Evolutionary conservation across 345 rosid genomes (phyloP).

Genomic region (Arabis alpina): DNA sequence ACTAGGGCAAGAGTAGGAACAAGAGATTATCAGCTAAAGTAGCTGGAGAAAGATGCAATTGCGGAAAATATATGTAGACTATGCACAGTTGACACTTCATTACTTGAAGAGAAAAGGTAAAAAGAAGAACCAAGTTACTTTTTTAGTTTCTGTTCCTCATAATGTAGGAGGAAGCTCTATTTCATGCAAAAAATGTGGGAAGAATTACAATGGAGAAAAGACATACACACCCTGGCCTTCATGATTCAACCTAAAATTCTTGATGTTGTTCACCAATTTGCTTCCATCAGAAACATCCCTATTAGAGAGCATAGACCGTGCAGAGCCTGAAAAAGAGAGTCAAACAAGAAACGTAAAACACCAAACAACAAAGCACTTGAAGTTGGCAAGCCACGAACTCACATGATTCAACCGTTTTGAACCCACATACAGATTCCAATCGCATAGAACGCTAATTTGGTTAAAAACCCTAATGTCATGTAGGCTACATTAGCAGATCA

Average conservation of each 20-base stretch:
- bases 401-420: background rate
- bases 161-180: background rate
- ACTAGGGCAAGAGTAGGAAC: background rate
- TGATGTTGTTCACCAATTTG: slow-evolving; percentile 66
- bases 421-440: background rate
- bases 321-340: slow-evolving; percentile 63
- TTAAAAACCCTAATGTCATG: background rate
- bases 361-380: background rate
- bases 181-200: background rate
- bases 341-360: background rate
- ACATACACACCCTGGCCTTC: slow-evolving; percentile 65
- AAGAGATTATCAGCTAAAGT: slow-evolving; percentile 6
- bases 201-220: slow-evolving; percentile 26
- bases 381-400: slow-evolving; percentile 11
- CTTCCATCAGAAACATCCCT: slow-evolving; percentile 65
- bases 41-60: background rate
- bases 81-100: background rate
- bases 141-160: background rate
- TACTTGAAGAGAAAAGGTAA: background rate
- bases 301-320: slow-evolving; percentile 78
- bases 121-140: background rate
- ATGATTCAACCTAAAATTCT: slow-evolving; percentile 47
- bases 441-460: background rate
- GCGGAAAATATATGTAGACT: background rate
- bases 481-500: background rate